These are phyloP conservation scores for Pharus latifolius DNA, from an alignment of 176 grass and related monocot species.

Conservation along the genomic window DNA sequence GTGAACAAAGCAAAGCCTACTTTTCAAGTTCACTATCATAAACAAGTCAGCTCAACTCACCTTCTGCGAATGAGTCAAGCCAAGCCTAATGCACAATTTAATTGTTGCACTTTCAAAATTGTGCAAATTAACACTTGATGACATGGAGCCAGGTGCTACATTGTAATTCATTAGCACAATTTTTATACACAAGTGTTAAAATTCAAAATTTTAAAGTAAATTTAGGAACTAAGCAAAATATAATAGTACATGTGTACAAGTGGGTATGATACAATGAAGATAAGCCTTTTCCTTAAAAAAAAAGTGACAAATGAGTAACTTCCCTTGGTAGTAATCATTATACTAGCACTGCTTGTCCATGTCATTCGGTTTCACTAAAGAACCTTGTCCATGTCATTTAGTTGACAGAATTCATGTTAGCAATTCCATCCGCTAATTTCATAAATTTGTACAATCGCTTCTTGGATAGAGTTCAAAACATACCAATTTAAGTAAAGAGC, in stretches of 20 bases:
- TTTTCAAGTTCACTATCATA: not conserved
- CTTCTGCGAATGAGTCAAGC: constrained; percentile 1
- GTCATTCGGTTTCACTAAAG: too few relatives aligned
- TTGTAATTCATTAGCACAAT: not conserved
- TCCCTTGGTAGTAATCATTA: not conserved
- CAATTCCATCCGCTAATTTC: too few relatives aligned
- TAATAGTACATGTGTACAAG: not conserved
- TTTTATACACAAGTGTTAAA: not conserved
- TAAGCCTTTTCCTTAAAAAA: not conserved
- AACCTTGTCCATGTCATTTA: too few relatives aligned
- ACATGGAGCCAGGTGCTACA: too few relatives aligned
- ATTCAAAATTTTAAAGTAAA: not conserved
- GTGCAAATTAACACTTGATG: not conserved
- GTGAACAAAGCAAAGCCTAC: too few relatives aligned
- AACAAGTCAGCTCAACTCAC: not conserved
- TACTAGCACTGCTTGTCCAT: not conserved
- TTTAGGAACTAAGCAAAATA: not conserved
- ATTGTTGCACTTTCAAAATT: constrained; percentile 17
- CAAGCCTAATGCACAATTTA: not conserved
- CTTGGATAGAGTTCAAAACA: too few relatives aligned
- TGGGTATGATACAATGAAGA: not conserved
- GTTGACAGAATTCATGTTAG: too few relatives aligned
- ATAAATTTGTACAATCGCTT: too few relatives aligned
- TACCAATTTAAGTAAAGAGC: too few relatives aligned
- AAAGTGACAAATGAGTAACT: not conserved